A percentile compares a stretch with the other conserved stretches of the same genome.
phyloP scores from a whole-genome alignment of 192 early-diverging fungal genomes.

The Phycomyces nitens region DNA sequence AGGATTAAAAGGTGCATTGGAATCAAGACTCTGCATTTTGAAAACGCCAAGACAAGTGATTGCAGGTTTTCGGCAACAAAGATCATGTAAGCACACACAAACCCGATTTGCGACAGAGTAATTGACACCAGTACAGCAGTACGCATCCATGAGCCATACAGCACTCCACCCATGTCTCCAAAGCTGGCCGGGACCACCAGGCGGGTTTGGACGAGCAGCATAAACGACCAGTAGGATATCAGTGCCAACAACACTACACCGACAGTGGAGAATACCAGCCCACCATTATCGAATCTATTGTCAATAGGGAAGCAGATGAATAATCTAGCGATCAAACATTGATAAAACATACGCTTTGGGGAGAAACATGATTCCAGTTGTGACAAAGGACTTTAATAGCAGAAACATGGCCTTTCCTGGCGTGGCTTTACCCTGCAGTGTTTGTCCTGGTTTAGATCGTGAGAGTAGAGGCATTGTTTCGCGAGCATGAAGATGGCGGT shows the following conservation, averaged over 20 bases:
- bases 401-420: constrained; percentile 73
- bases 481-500: constrained; percentile 17
- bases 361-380: constrained; percentile 38
- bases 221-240: constrained; percentile 62
- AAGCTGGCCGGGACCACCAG: constrained; percentile 61
- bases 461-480: constrained; percentile 30
- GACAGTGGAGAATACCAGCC: constrained; percentile 61
- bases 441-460: constrained; percentile 15
- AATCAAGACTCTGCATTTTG: constrained; percentile 61
- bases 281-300: constrained; percentile 56
- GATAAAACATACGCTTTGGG: constrained; percentile 21
- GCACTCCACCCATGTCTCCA: constrained; percentile 64
- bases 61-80: constrained; percentile 89
- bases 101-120: constrained; percentile 65
- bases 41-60: constrained; percentile 69
- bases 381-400: constrained; percentile 74
- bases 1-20: constrained; percentile 56
- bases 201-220: constrained; percentile 64
- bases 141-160: constrained; percentile 64
- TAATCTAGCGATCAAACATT: neutral
- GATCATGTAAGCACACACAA: constrained; percentile 89
- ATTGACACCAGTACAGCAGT: constrained; percentile 54
- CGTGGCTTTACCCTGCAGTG: constrained; percentile 52
- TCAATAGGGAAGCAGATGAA: too few species aligned
- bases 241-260: constrained; percentile 56